A percentile compares a stretch with the other conserved stretches of the same genome.
phyloP scores from a whole-genome alignment of 1,284 basidiomycete species.

The Clitocybe nebularis region DNA sequence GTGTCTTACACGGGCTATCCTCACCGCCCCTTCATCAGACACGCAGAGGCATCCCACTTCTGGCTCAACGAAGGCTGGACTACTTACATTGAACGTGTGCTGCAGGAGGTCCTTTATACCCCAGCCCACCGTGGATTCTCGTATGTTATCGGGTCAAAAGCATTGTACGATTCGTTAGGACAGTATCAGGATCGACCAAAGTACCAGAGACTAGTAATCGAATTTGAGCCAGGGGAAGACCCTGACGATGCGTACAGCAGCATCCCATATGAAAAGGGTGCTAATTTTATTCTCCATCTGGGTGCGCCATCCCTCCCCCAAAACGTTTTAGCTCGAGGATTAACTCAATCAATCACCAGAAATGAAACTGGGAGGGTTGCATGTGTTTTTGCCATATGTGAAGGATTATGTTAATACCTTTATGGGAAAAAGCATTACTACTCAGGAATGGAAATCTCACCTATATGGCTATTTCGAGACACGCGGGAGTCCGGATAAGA shows the following conservation, averaged over 20 bases:
- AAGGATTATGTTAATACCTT: slow-evolving; percentile 79
- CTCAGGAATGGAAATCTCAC: slow-evolving; percentile 85
- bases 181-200: slow-evolving; percentile 57
- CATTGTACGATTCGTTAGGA: slow-evolving; percentile 69
- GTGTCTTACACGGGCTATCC: not conserved
- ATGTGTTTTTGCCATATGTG: slow-evolving; percentile 81
- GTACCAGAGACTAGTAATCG: slow-evolving; percentile 84
- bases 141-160: slow-evolving; percentile 74
- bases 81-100: slow-evolving; percentile 87
- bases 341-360: slow-evolving; percentile 42
- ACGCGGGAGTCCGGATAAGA: slow-evolving; percentile 58
- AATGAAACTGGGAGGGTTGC: slow-evolving; percentile 80
- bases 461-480: slow-evolving; percentile 76
- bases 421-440: slow-evolving; percentile 83
- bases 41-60: slow-evolving; percentile 73
- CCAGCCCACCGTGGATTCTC: slow-evolving; percentile 81
- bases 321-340: not conserved
- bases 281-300: slow-evolving; percentile 51
- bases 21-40: slow-evolving; percentile 37
- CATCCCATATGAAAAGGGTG: slow-evolving; percentile 50
- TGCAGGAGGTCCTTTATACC: slow-evolving; percentile 73
- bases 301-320: slow-evolving; percentile 39
- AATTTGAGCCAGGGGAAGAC: slow-evolving; percentile 82
- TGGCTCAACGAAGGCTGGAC: slow-evolving; percentile 97
- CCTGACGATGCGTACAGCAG: slow-evolving; percentile 76